Conservation (phyloP, 768 basidiomycete genomes). For the Serendipita indica region DNA sequence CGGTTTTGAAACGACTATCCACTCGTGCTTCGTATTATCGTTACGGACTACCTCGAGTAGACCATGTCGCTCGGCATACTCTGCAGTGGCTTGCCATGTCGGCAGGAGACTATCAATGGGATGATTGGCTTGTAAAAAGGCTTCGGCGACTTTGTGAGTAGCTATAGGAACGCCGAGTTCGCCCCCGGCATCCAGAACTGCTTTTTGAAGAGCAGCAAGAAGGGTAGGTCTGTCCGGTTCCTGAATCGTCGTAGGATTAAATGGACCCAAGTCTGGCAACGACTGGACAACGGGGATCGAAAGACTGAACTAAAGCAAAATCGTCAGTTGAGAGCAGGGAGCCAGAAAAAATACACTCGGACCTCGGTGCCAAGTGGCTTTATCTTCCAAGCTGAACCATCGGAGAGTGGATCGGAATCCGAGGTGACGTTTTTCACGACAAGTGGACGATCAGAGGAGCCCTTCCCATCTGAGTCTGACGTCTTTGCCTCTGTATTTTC, state of each 20-base stretch:
- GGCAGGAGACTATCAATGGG: background rate
- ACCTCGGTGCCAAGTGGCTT: background rate
- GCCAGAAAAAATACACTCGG: background rate
- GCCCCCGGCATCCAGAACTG: background rate
- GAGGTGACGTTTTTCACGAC: background rate
- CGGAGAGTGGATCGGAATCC: background rate
- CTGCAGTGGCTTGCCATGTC: background rate
- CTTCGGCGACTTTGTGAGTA: constrained; percentile 6
- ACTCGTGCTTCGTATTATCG: background rate
- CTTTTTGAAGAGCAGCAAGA: background rate
- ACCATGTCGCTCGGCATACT: background rate
- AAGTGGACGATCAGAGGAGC: background rate
- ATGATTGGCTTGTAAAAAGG: background rate
- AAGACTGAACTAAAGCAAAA: background rate
- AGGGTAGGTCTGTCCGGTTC: background rate
- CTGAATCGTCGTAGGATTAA: background rate
- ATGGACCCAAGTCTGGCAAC: background rate
- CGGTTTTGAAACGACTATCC: background rate
- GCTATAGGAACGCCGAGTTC: background rate
- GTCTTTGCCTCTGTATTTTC: too few species aligned
- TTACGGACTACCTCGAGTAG: background rate
- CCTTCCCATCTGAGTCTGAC: background rate
- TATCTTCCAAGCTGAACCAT: constrained; percentile 1
- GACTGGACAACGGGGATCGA: background rate
- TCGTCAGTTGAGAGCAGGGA: background rate